phyloP scores from a whole-genome alignment of 169 alveolate genomes.

The Cryptosporidium canis region DNA sequence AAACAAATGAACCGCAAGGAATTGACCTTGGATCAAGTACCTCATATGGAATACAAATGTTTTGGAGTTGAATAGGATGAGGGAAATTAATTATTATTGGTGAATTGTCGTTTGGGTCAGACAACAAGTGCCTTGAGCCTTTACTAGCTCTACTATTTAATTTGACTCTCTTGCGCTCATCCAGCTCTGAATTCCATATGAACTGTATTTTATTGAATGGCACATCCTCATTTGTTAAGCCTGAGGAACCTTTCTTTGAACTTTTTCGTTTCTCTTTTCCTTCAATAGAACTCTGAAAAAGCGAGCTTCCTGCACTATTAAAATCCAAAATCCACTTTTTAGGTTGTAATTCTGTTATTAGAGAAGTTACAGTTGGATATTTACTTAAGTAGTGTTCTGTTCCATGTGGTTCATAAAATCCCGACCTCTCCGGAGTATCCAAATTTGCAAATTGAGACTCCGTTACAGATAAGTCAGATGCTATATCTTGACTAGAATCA shows the following conservation, averaged over 20 bases:
- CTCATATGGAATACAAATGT: constrained; percentile 48
- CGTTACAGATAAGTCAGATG: neutral
- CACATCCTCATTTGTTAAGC: constrained; percentile 17
- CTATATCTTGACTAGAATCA: neutral
- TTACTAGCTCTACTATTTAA: neutral
- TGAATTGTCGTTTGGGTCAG: constrained; percentile 42
- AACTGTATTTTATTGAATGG: constrained; percentile 40
- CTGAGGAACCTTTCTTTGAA: neutral
- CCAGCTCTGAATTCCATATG: constrained; percentile 24
- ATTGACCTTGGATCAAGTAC: constrained; percentile 62
- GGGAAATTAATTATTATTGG: constrained; percentile 58
- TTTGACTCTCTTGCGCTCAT: constrained; percentile 19
- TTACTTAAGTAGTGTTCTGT: neutral
- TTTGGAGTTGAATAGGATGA: constrained; percentile 69
- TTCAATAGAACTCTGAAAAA: neutral
- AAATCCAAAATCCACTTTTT: constrained; percentile 22
- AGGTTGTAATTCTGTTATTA: constrained; percentile 16
- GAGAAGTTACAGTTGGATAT: constrained; percentile 42
- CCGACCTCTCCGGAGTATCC: neutral
- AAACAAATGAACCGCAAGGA: constrained; percentile 48
- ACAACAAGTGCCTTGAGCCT: neutral
- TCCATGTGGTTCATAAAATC: constrained; percentile 9
- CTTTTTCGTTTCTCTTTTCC: neutral
- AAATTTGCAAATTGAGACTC: neutral
- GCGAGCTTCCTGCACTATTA: neutral